Conservation (phyloP, 805 yeast genomes). For the Aciculoconidium aculeatum region DNA sequence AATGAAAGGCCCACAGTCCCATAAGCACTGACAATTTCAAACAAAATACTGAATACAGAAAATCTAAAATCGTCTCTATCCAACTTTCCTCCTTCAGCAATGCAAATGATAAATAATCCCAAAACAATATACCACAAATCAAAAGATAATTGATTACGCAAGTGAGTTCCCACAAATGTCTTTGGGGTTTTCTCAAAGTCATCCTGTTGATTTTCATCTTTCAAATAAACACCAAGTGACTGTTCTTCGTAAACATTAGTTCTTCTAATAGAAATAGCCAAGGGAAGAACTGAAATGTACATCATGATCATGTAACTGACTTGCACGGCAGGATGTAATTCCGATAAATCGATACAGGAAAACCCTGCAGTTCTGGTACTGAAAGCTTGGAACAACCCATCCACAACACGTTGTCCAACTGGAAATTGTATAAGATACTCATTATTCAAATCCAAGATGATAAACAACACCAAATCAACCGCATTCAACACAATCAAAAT, state of each 20-base stretch:
- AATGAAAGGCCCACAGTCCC: slow-evolving; percentile 93
- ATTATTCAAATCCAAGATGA: slow-evolving; percentile 62
- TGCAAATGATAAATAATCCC: slow-evolving; percentile 80
- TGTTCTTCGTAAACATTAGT: slow-evolving; percentile 98
- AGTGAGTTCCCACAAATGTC: slow-evolving; percentile 77
- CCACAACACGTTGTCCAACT: slow-evolving; percentile 64
- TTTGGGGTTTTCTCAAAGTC: slow-evolving; percentile 39
- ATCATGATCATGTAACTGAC: slow-evolving; percentile 94
- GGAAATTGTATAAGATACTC: slow-evolving; percentile 47
- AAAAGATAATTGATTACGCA: slow-evolving; percentile 85
- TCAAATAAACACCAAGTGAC: slow-evolving; percentile 78
- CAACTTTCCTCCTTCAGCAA: slow-evolving; percentile 71
- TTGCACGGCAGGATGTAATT: slow-evolving; percentile 84
- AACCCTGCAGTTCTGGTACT: slow-evolving; percentile 95
- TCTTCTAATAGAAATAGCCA: slow-evolving; percentile 93
- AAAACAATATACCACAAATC: slow-evolving; percentile 91
- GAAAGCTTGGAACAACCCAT: slow-evolving; percentile 86
- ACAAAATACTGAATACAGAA: slow-evolving; percentile 65
- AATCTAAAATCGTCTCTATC: slow-evolving; percentile 41
- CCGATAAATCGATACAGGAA: slow-evolving; percentile 60
- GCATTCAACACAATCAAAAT: slow-evolving; percentile 69
- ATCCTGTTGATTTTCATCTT: slow-evolving; percentile 22
- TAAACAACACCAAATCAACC: slow-evolving; percentile 74
- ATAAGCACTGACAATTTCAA: slow-evolving; percentile 90
- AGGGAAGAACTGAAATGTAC: slow-evolving; percentile 94